These are phyloP conservation scores for Delphinella strobiligena DNA, from an alignment of 2,329 filamentous ascomycete species.

Conservation along the genomic window DNA sequence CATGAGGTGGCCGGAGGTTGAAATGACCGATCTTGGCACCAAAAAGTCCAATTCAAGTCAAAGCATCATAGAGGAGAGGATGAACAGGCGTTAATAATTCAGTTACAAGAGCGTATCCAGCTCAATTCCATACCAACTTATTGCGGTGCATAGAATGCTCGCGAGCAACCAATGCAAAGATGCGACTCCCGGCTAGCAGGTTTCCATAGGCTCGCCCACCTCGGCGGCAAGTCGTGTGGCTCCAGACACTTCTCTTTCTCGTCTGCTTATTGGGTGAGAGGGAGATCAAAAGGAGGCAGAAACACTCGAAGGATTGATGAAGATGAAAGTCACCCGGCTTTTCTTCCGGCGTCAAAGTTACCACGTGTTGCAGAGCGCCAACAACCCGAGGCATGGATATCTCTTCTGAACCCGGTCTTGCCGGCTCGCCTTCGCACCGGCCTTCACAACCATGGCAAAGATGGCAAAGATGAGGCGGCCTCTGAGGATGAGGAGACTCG, in stretches of 20 bases:
- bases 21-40: not conserved
- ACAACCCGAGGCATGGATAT: constrained; percentile 1
- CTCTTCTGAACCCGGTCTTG: constrained; percentile 2
- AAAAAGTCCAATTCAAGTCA: too few species aligned
- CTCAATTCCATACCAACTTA: not conserved
- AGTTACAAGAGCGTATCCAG: not conserved
- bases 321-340: not conserved
- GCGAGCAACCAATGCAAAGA: constrained; percentile 17
- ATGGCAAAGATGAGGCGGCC: too few species aligned
- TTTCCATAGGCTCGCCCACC: constrained; percentile 1
- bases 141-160: constrained; percentile 12
- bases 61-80: constrained; percentile 4
- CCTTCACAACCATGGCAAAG: too few species aligned
- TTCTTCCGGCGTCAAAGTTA: not conserved
- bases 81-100: not conserved
- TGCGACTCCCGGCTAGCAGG: constrained; percentile 11
- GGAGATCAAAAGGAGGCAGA: not conserved
- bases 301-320: not conserved
- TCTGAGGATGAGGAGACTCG: too few species aligned
- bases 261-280: not conserved
- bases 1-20: not conserved
- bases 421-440: constrained; percentile 1
- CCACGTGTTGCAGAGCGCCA: not conserved
- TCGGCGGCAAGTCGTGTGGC: not conserved
- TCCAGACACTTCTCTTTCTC: not conserved